phyloP scores from a whole-genome alignment of 2,329 filamentous ascomycete species.

The Nemania serpens region DNA sequence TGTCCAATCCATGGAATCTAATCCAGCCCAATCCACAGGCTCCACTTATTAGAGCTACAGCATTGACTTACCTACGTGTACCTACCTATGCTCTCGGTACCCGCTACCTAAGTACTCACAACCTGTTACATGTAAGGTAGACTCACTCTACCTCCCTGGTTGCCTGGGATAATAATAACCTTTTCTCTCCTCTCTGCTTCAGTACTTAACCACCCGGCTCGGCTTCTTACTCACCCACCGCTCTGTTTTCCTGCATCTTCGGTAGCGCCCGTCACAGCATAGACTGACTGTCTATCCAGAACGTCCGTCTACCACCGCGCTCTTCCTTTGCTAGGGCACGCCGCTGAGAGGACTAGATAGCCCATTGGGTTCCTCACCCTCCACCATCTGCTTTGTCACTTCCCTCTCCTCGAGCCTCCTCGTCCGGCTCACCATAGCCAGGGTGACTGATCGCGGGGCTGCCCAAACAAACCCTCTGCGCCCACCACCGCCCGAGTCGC shows the following conservation, averaged over 20 bases:
- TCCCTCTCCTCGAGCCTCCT: background rate
- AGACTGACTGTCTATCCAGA: background rate
- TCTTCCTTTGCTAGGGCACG: background rate
- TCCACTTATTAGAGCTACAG: slow-evolving; percentile 1
- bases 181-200: background rate
- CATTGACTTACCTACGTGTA: background rate
- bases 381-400: background rate
- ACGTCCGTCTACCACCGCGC: background rate
- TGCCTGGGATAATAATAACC: background rate
- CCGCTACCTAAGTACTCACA: background rate
- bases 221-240: background rate
- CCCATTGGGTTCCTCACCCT: background rate
- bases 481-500: slow-evolving; percentile 22
- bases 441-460: slow-evolving; percentile 14
- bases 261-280: background rate
- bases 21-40: background rate
- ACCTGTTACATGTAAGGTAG: too few relatives aligned
- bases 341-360: background rate
- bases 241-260: background rate
- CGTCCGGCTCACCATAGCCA: background rate
- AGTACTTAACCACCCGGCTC: background rate
- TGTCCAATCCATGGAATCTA: background rate
- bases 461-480: slow-evolving; percentile 23
- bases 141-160: background rate
- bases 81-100: background rate